Evolutionary conservation across 345 rosid genomes (phyloP).

Genomic region (Geranium rotundifolium): DNA sequence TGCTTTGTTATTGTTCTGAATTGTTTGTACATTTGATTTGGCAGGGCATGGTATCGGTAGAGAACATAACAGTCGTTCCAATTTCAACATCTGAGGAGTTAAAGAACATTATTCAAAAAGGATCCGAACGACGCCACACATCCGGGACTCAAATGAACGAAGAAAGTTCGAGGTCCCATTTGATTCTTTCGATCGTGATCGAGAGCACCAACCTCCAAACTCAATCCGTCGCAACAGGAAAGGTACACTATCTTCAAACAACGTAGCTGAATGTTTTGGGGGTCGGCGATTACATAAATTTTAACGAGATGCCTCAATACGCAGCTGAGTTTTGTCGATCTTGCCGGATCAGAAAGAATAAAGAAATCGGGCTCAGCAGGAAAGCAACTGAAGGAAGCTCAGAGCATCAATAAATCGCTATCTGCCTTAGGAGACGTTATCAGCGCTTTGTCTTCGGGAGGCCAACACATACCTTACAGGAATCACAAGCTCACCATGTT

Average conservation of each 20-base stretch:
- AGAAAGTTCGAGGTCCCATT: constrained; percentile 93
- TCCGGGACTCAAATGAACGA: constrained; percentile 94
- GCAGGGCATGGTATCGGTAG: constrained; percentile 88
- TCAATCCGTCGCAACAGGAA: constrained; percentile 80
- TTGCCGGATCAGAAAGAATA: constrained; percentile 93
- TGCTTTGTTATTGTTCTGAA: constrained; percentile 2
- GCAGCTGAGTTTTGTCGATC: constrained; percentile 96
- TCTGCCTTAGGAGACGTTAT: constrained; percentile 95
- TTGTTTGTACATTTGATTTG: constrained; percentile 8
- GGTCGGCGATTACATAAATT: background rate
- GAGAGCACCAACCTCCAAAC: constrained; percentile 94
- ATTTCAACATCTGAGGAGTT: constrained; percentile 71
- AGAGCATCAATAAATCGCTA: constrained; percentile 90
- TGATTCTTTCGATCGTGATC: constrained; percentile 74
- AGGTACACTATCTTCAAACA: constrained; percentile 35
- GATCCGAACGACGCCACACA: constrained; percentile 73
- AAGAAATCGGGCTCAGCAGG: constrained; percentile 91
- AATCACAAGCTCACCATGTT: constrained; percentile 94
- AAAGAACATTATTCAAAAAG: constrained; percentile 55
- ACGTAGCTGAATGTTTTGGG: background rate
- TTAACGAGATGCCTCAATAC: constrained; percentile 5
- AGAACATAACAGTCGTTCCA: constrained; percentile 67
- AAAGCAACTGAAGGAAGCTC: constrained; percentile 87
- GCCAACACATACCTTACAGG: constrained; percentile 84
- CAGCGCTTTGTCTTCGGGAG: constrained; percentile 73